Base-by-base conservation (phyloP, 2,329 filamentous ascomycete genomes). In the Sclerotinia glacialis region DNA sequence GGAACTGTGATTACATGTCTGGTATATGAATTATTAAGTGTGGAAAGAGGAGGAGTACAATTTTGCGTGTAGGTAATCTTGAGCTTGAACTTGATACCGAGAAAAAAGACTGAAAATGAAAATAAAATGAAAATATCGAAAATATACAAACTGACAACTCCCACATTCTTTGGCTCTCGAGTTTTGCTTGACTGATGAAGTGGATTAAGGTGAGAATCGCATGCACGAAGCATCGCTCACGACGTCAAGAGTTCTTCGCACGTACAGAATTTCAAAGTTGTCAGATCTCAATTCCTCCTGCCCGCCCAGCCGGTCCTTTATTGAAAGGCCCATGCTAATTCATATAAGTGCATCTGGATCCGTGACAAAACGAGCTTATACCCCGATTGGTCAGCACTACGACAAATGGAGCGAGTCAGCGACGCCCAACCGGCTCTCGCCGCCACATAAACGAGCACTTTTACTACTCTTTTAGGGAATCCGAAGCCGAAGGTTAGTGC, bases 61-160 rank as follows among this genome's bases (percentile, higher is more conserved):
- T 55, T 23, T 28, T 61, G 44, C 18, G 44, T 60, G 58, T 61
- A 61, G 58, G 58, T 50, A 49, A 49, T 61, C 58, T 61, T 61
- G 58, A 47, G 34, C 42, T 49, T 26, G 31, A 37, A 26, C 58
- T 47, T 61, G 44, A 61, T 61, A 40, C 58, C 58, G 58, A 49
- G 58, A 61, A 61, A 40, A 37, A 49, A 49, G 21, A 47, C 2
- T 49, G 44, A 61, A 37, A 50, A 49, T 37, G 12, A 4, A 49
- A 49, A 60, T 37, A 49, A 60, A 46, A 47, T 47, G 42, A 49
- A 60, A 61, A 49, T 21, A 34, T 49, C 23, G 31, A 31, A 61
- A 61, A 49, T 9, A 3, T 26, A 21, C 26, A 34, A 47, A 60
- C 14, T 26, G 16, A 37, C 34, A 37, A 40, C 37, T 16, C 14